These are phyloP conservation scores for Rhodotorula sp. DNA, from an alignment of 1,284 basidiomycete species.

Conservation along the genomic window DNA sequence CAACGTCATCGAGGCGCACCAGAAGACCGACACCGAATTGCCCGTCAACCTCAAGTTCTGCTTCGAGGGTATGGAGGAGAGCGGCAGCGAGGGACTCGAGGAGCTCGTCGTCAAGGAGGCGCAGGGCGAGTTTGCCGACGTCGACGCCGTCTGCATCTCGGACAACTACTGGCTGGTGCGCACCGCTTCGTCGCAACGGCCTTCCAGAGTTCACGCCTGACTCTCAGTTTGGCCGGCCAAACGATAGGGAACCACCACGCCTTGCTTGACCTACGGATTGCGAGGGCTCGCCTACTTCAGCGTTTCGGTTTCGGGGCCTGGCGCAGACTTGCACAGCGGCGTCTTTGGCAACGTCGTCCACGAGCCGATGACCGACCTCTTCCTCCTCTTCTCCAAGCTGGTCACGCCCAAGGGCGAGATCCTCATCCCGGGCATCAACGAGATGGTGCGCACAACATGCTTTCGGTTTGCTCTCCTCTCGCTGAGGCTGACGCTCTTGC, in stretches of 20 bases:
- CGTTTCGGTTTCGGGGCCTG: constrained; percentile 78
- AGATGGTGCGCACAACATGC: constrained; percentile 55
- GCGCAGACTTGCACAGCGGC: constrained; percentile 85
- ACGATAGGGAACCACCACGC: constrained; percentile 48
- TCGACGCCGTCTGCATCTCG: constrained; percentile 90
- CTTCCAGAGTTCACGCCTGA: background rate
- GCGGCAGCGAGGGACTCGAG: constrained; percentile 88
- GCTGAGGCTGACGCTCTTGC: background rate
- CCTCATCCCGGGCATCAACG: constrained; percentile 85
- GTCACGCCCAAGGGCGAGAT: constrained; percentile 81
- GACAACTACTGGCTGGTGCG: constrained; percentile 42
- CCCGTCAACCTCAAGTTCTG: constrained; percentile 94
- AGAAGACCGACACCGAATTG: constrained; percentile 67
- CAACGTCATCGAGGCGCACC: constrained; percentile 88
- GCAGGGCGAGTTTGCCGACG: constrained; percentile 79
- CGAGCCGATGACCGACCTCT: constrained; percentile 66
- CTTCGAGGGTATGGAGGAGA: constrained; percentile 99
- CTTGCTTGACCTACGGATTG: constrained; percentile 50
- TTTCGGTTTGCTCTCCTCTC: background rate
- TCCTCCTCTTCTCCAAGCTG: constrained; percentile 65
- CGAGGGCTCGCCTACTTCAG: constrained; percentile 91
- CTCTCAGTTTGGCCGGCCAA: background rate
- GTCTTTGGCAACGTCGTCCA: constrained; percentile 52
- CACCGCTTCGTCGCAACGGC: no score
- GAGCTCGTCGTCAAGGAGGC: constrained; percentile 82